A percentile compares a stretch with the other conserved stretches of the same genome.
Evolutionary conservation across 2,329 filamentous ascomycete genomes (phyloP).

Genomic region (Arthrinium puccinioides): DNA sequence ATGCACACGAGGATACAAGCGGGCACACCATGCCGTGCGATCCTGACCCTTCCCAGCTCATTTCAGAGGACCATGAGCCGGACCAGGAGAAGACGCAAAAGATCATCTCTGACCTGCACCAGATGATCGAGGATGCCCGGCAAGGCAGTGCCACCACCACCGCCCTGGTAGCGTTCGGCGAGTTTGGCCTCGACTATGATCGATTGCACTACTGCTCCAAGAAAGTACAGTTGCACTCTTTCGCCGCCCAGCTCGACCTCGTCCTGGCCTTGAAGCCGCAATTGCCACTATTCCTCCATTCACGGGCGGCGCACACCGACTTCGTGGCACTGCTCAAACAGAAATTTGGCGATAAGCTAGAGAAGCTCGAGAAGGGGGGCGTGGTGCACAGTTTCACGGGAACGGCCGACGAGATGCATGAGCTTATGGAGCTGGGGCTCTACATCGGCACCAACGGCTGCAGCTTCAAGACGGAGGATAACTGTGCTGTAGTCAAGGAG

Average conservation of each 20-base stretch:
- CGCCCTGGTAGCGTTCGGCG: slow-evolving; percentile 74
- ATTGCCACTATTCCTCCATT: slow-evolving; percentile 87
- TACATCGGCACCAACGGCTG: slow-evolving; percentile 96
- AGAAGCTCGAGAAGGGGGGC: slow-evolving; percentile 63
- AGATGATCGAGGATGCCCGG: slow-evolving; percentile 55
- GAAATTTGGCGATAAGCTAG: slow-evolving; percentile 50
- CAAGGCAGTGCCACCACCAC: slow-evolving; percentile 22
- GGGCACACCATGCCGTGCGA: slow-evolving; percentile 47
- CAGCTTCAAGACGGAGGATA: slow-evolving; percentile 89
- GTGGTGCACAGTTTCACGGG: slow-evolving; percentile 96
- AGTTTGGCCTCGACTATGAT: slow-evolving; percentile 96
- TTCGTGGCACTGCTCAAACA: slow-evolving; percentile 66
- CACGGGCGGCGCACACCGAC: slow-evolving; percentile 76
- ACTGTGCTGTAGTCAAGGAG: slow-evolving; percentile 73
- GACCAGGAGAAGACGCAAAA: slow-evolving; percentile 35
- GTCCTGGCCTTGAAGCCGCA: slow-evolving; percentile 63
- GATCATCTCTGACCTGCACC: slow-evolving; percentile 53
- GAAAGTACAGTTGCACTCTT: slow-evolving; percentile 75
- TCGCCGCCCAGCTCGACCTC: slow-evolving; percentile 73
- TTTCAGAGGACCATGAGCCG: slow-evolving; percentile 39
- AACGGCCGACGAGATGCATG: slow-evolving; percentile 73
- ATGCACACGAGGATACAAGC: slow-evolving; percentile 32
- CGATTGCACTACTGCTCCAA: slow-evolving; percentile 75
- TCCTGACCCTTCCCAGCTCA: slow-evolving; percentile 39
- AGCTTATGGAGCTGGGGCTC: slow-evolving; percentile 72